These are phyloP conservation scores for Umbellularia californica DNA, from an alignment of 164 flowering plant species.

Conservation along the genomic window DNA sequence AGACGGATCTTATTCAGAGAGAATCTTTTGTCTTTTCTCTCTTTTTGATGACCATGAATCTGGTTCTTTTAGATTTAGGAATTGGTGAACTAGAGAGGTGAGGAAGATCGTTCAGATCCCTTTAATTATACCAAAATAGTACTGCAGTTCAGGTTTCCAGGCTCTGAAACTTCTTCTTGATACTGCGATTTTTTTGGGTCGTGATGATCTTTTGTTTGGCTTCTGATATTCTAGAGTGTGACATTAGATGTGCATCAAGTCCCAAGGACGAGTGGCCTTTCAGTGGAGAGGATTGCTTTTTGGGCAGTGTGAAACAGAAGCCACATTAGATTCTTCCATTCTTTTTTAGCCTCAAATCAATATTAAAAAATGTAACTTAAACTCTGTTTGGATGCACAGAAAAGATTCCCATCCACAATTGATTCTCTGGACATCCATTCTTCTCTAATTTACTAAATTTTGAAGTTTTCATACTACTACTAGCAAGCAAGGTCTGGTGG, in stretches of 20 bases:
- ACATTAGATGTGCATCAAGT: neutral
- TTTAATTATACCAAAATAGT: neutral
- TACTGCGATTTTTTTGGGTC: neutral
- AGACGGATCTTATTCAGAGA: neutral
- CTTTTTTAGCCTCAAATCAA: neutral
- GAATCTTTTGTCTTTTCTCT: neutral
- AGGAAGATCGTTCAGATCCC: neutral
- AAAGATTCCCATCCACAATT: neutral
- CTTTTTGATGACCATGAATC: neutral
- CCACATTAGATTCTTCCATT: neutral
- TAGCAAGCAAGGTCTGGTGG: neutral
- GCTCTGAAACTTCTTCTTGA: neutral
- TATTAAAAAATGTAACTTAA: too few relatives aligned
- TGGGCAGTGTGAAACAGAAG: neutral
- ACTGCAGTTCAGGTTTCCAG: too few relatives aligned
- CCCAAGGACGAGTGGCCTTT: neutral
- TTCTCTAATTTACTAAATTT: neutral
- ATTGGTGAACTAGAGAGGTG: neutral
- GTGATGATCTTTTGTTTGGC: neutral
- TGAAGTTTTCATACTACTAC: neutral
- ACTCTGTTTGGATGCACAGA: too few relatives aligned
- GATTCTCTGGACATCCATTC: neutral
- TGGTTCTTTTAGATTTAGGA: slow-evolving; percentile 2
- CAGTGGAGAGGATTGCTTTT: neutral
- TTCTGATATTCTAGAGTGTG: neutral